Base-by-base conservation (phyloP, 108 stramenopile genomes). In the Cylindrotheca closterium region DNA sequence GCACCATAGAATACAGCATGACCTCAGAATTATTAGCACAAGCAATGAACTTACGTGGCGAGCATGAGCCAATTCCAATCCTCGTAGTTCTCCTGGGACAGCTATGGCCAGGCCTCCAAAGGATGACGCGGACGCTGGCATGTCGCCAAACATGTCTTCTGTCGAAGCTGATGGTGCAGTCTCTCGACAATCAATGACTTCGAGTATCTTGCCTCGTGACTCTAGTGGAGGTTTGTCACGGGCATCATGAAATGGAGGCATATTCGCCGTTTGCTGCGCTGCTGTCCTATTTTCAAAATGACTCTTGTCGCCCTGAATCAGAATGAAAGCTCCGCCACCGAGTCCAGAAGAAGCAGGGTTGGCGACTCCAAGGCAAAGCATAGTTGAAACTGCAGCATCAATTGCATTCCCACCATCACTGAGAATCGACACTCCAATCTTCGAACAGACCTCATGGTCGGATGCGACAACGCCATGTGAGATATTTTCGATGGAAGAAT, bases 171-270 rank as follows among this genome's bases (percentile, higher is more conserved):
- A 45, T 1, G 89, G 89, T 21, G 93, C 93, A 1, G 74, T 63
- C 68, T 94, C 93, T 25, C 93, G 64, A 55, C 83, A 78, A 67
- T 94, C 93, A 51, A 94, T 86, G 42, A 94, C 86, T 54, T 87
- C 81, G 3, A 79, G 78, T 2, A 83, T 57, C 18, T 51, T 56
- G 18, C 30, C 46, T 12, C 7, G 2, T 22, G 42, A 58, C 21
- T 45, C 12, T 25, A 51, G 51, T 19, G 47, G 30, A 3, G 12
- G 50, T 5, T 15, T n/a, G 31, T 59, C 63, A 30, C 82, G 58
- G 26, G 60, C 70, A 75, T 87, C 86, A 26, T 53, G 31, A 58
- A 87, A 87, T 3, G 0, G 17, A 1, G 74, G 74, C 2, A 63
- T 34, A 7, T 42, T 15, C 15, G 10, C 21, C 23, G 25, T 18